Evolutionary conservation across 2,329 filamentous ascomycete species (phyloP).

Genomic region (Penicillium brevicompactum): DNA sequence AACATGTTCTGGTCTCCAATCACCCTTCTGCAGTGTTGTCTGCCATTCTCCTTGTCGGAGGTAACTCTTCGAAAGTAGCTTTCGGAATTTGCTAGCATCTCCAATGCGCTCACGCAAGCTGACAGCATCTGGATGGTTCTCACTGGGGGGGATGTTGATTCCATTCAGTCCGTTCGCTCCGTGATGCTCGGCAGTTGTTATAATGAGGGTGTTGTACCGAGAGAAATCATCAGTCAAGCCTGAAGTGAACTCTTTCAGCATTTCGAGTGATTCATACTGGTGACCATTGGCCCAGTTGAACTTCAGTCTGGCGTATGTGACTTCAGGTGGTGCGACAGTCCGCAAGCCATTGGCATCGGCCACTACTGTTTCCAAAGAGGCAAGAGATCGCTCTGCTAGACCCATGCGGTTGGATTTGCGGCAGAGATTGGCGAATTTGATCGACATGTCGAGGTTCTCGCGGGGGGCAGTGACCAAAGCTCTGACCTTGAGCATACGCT

Average conservation of each 20-base stretch:
- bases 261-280: conserved; percentile 63
- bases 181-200: conserved; percentile 40
- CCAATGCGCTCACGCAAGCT: conserved; percentile 44
- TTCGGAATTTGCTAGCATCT: conserved; percentile 60
- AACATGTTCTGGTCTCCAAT: conserved; percentile 86
- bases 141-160: conserved; percentile 50
- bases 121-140: conserved; percentile 42
- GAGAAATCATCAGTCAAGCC: conserved; percentile 62
- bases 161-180: conserved; percentile 51
- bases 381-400: conserved; percentile 90
- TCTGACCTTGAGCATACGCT: conserved; percentile 93
- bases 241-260: conserved; percentile 64
- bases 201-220: conserved; percentile 45
- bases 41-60: conserved; percentile 97
- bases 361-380: conserved; percentile 79
- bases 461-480: conserved; percentile 87
- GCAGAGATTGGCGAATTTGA: conserved; percentile 98
- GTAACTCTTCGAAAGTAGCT: conserved; percentile 90
- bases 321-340: conserved; percentile 63
- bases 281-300: conserved; percentile 87
- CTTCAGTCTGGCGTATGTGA: conserved; percentile 96
- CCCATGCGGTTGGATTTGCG: conserved; percentile 94
- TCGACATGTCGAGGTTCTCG: conserved; percentile 99
- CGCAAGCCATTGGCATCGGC: conserved; percentile 45
- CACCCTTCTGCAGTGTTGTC: conserved; percentile 77